These are phyloP conservation scores for Acacia melanoxylon DNA, from an alignment of 306 rosid species.

Conservation along the genomic window DNA sequence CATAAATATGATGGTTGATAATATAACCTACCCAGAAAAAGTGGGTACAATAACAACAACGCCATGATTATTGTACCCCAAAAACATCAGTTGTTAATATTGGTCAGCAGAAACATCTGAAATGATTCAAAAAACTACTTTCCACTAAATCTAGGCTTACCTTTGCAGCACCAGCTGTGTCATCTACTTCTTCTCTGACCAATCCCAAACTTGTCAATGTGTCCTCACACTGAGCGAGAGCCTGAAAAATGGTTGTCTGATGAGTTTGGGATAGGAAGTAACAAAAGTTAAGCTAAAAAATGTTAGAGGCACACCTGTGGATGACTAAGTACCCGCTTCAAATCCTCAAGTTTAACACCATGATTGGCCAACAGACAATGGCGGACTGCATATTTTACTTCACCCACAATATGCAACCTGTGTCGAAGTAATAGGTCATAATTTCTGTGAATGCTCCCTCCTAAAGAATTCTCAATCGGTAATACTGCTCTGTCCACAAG, in stretches of 20 bases:
- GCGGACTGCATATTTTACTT: conserved; percentile 86
- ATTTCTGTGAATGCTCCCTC: conserved; percentile 98
- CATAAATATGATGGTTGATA: conserved; percentile 9
- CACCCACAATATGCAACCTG: conserved; percentile 91
- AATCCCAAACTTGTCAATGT: conserved; percentile 74
- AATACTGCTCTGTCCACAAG: conserved; percentile 95
- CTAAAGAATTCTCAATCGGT: conserved; percentile 93
- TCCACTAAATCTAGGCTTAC: conserved; percentile 47
- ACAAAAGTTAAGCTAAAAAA: conserved; percentile 14
- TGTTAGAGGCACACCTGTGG: conserved; percentile 63
- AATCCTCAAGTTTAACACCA: conserved; percentile 71
- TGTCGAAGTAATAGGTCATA: conserved; percentile 94
- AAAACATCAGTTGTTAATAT: conserved; percentile 7
- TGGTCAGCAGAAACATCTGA: conserved; percentile 20
- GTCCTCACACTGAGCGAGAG: conserved; percentile 98
- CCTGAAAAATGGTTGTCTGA: conserved; percentile 52
- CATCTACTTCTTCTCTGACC: conserved; percentile 89
- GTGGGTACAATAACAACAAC: conserved; percentile 17
- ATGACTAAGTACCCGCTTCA: conserved; percentile 90
- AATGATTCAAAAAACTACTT: conserved; percentile 18
- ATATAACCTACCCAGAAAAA: conserved; percentile 10
- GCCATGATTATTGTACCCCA: conserved; percentile 3
- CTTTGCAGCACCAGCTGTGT: conserved; percentile 98
- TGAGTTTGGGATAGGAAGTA: conserved; percentile 14
- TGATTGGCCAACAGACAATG: conserved; percentile 90